Conservation (phyloP, 106 monocot genomes). For the Iris macrosiphon region DNA sequence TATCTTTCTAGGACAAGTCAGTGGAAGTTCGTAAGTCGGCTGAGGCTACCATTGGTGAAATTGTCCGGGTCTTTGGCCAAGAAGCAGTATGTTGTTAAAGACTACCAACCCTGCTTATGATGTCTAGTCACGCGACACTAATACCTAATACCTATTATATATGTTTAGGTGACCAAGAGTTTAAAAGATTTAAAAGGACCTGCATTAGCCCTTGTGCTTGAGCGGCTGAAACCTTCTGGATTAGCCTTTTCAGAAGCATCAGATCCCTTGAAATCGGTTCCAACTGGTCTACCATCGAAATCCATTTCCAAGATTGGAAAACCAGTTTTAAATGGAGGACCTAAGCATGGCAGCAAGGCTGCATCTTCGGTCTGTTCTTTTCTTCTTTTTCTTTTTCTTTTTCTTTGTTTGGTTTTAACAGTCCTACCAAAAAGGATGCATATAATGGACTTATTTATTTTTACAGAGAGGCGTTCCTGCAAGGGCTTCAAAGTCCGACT, state of each 20-base stretch:
- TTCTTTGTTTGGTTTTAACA: too few relatives aligned
- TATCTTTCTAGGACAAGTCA: conserved; percentile 88
- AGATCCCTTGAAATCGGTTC: conserved; percentile 35
- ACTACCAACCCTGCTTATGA: not conserved
- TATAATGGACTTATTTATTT: not conserved
- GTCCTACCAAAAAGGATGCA: too few relatives aligned
- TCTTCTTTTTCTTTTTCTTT: too few relatives aligned
- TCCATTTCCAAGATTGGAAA: conserved; percentile 49
- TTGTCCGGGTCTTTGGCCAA: conserved; percentile 69
- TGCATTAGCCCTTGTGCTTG: conserved; percentile 64
- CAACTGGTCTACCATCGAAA: conserved; percentile 42
- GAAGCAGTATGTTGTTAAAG: conserved; percentile 58
- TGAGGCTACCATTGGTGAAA: conserved; percentile 66
- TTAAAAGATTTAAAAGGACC: conserved; percentile 81
- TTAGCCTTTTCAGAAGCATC: conserved; percentile 32
- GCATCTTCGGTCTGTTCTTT: conserved; percentile 31
- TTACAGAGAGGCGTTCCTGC: conserved; percentile 44
- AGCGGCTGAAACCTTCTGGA: conserved; percentile 60
- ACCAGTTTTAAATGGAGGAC: conserved; percentile 27
- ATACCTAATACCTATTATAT: too few relatives aligned
- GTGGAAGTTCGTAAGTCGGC: conserved; percentile 95
- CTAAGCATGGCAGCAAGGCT: conserved; percentile 51
- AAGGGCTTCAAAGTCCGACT: conserved; percentile 59
- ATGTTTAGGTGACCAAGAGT: conserved; percentile 58
- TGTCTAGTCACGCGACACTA: conserved; percentile 2